These are phyloP conservation scores for Protomyces pachydermus DNA, from an alignment of 1,139 yeast species.

Conservation along the genomic window DNA sequence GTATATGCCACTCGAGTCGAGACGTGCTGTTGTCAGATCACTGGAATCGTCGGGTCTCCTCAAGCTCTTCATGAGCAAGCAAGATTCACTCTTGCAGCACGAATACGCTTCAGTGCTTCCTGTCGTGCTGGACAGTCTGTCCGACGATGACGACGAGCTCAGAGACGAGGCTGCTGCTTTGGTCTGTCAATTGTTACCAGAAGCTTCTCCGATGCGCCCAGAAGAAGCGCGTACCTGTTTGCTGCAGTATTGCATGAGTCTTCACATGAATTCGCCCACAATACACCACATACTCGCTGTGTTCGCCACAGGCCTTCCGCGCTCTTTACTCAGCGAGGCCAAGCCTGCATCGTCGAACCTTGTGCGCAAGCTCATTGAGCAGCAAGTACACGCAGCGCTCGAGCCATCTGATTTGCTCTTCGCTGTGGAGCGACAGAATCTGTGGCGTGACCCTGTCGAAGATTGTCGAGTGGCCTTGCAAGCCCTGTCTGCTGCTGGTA, in stretches of 20 bases:
- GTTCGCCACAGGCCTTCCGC: not conserved
- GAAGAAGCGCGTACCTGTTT: not conserved
- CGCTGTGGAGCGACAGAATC: slow-evolving; percentile 17
- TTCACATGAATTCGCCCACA: not conserved
- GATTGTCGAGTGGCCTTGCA: slow-evolving; percentile 10
- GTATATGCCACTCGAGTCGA: not conserved
- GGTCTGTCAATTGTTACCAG: not conserved
- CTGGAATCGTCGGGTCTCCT: not conserved
- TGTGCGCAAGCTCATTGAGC: not conserved
- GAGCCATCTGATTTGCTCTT: slow-evolving; percentile 13
- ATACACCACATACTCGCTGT: not conserved
- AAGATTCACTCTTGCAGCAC: not conserved
- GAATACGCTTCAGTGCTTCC: not conserved
- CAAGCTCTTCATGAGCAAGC: not conserved
- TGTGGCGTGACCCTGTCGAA: slow-evolving; percentile 14
- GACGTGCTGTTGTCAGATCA: not conserved
- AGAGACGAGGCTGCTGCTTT: not conserved
- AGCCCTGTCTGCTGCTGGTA: not conserved
- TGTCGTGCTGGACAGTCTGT: not conserved
- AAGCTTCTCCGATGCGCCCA: not conserved
- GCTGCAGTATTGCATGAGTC: not conserved
- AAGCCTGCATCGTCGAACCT: not conserved
- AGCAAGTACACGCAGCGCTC: not conserved
- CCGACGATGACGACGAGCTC: slow-evolving; percentile 22
- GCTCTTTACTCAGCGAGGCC: not conserved